phyloP scores from a whole-genome alignment of 2,329 filamentous ascomycete genomes.

The Periconia digitata region DNA sequence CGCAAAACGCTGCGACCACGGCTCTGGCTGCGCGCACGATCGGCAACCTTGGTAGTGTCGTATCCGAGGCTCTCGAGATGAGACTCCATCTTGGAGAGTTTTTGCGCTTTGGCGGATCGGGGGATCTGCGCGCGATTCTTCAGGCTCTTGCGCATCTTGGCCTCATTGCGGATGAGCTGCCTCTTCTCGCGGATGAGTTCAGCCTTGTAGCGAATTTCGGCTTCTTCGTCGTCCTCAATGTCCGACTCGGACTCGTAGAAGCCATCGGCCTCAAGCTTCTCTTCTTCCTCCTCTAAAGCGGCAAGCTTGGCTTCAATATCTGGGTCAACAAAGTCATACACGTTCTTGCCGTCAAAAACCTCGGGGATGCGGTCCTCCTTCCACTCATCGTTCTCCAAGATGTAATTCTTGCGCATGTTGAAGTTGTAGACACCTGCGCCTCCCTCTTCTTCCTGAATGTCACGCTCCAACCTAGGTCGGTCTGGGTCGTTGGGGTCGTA shows the following conservation, averaged over 20 bases:
- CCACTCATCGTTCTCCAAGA: constrained; percentile 87
- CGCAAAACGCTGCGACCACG: constrained; percentile 72
- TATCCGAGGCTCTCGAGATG: constrained; percentile 83
- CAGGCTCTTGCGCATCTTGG: constrained; percentile 90
- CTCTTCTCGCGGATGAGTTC: constrained; percentile 95
- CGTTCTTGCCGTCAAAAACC: constrained; percentile 92
- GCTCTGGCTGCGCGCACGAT: constrained; percentile 69
- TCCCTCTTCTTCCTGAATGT: constrained; percentile 88
- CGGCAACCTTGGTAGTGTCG: constrained; percentile 74
- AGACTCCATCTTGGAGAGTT: constrained; percentile 82
- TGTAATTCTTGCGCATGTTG: constrained; percentile 84
- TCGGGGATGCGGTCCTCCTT: constrained; percentile 96
- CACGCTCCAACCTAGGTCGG: constrained; percentile 75
- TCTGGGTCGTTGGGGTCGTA: constrained; percentile 91
- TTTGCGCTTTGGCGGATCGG: constrained; percentile 76
- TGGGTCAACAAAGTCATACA: constrained; percentile 95
- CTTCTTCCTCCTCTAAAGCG: constrained; percentile 92
- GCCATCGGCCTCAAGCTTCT: constrained; percentile 85
- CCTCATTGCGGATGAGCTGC: constrained; percentile 87
- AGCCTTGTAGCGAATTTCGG: constrained; percentile 86
- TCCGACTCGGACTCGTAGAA: constrained; percentile 79
- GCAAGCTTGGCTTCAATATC: constrained; percentile 93
- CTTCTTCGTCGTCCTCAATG: constrained; percentile 85
- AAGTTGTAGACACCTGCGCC: constrained; percentile 96
- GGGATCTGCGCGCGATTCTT: constrained; percentile 97